phyloP scores from a whole-genome alignment of 345 rosid genomes.

The Citrus cavaleriei region DNA sequence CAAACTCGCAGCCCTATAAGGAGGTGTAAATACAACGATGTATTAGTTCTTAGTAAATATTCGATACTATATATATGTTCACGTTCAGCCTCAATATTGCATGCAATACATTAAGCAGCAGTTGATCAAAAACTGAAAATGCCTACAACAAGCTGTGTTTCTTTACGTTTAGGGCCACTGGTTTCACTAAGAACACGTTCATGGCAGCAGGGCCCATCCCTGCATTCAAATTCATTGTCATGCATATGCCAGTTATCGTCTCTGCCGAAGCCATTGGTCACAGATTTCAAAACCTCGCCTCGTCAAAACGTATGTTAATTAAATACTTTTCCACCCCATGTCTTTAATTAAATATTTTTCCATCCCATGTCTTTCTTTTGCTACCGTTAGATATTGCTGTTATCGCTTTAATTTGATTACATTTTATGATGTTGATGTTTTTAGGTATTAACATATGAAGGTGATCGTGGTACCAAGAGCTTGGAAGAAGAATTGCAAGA shows the following conservation, averaged over 20 bases:
- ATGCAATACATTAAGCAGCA: background rate
- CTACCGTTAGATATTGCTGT: background rate
- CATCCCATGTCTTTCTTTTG: background rate
- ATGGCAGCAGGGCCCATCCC: background rate
- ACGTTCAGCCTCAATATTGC: background rate
- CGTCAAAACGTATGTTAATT: background rate
- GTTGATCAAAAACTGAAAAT: background rate
- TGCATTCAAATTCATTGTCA: background rate
- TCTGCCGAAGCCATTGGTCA: background rate
- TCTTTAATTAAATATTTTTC: too few relatives aligned
- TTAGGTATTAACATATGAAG: background rate
- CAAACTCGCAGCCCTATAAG: too few relatives aligned
- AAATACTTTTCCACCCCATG: too few relatives aligned
- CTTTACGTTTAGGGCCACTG: background rate
- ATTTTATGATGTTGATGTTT: background rate
- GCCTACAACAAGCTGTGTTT: background rate
- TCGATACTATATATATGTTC: too few relatives aligned
- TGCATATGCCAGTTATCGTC: background rate
- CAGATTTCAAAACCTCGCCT: background rate
- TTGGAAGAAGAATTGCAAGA: constrained; percentile 18
- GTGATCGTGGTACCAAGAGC: background rate
- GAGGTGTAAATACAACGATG: too few relatives aligned
- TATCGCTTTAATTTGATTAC: background rate
- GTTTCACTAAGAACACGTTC: background rate
- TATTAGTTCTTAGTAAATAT: too few relatives aligned